These are phyloP conservation scores for Epichloe hybrida DNA, from an alignment of 2,329 filamentous ascomycete species.

Conservation along the genomic window DNA sequence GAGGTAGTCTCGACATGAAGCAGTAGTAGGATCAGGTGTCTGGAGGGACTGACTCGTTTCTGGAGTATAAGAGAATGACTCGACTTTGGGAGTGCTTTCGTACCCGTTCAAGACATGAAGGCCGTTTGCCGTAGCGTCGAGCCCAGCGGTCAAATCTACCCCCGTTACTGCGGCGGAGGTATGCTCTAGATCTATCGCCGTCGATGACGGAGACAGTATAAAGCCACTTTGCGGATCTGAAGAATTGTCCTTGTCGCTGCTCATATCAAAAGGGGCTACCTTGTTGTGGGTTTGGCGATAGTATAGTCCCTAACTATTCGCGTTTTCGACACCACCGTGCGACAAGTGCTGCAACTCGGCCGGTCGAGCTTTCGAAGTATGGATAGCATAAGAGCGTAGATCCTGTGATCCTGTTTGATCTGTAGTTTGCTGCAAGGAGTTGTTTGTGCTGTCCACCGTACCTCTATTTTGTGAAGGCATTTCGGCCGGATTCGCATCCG, in stretches of 20 bases:
- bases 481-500: conserved; percentile 12
- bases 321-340: conserved; percentile 2
- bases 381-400: conserved; percentile 10
- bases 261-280: conserved; percentile 7
- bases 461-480: conserved; percentile 11
- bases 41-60: neutral
- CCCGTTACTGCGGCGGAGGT: neutral
- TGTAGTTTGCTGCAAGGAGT: conserved; percentile 10
- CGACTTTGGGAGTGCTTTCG: neutral
- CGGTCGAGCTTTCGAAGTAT: conserved; percentile 15
- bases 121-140: neutral
- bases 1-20: neutral
- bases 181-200: neutral
- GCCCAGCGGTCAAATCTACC: neutral
- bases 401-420: neutral
- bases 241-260: neutral
- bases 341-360: conserved; percentile 9
- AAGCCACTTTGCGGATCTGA: neutral
- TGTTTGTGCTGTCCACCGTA: conserved; percentile 10
- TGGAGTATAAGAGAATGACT: neutral
- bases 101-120: neutral
- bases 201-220: conserved; percentile 6
- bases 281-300: conserved; percentile 8
- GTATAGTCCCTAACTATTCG: conserved; percentile 1
- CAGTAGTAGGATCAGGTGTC: too few species aligned